Evolutionary conservation across 2,329 filamentous ascomycete species (phyloP), one percentile per base, ranked within the genome.

Genomic region (Alternaria alternata): DNA sequence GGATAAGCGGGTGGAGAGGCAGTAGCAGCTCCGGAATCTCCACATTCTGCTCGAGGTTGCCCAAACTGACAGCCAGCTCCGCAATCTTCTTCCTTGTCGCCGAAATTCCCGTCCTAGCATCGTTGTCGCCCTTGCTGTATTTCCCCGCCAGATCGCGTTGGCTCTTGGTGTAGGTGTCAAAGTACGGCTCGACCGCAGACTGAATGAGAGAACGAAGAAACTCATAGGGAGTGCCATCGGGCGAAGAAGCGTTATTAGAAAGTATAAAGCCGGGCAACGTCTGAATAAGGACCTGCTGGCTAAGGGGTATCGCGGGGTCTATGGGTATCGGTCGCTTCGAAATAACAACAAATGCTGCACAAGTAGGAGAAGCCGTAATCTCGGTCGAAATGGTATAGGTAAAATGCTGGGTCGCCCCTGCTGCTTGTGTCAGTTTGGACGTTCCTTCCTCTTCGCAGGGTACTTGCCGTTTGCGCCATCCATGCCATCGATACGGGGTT

Each of bases 51-150:
- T 97, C 94, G 55, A 99, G 84, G 74, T 99, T 94, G 59, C 93
- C 86, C 72, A 99, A 83, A 68, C 91, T 95, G 70, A 97, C 85
- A 78, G 97, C 94, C 68, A 99, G 82, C 78, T 99, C 96, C 51
- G 94, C 95, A 78, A 98, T 90, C 74, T 93, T 92, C 86, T 97
- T 97, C 84, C 97, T 97, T 20, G 95, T 94, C n/a, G 94, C 93
- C 16, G 95, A 93, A 64, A 99, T 94, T 61, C 95, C 95, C 18
- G 93, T 96, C 82, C 96, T 96, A 44, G 92, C 89, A 74, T 98
- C 95, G 51, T 92, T 89, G 73, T 98, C 94, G 20, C 91, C 87
- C 72, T 93, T 89, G 65, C 88, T 89, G 74, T 92, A 90, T 55
- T 78, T 70, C n/a, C 72, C 73, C n/a, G 71, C 68, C 63, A 69